Percentiles rank a stretch among this genome's conserved stretches.
These are phyloP conservation scores for Tulasnella sp. DNA, from an alignment of 768 basidiomycete species.

Conservation along the genomic window DNA sequence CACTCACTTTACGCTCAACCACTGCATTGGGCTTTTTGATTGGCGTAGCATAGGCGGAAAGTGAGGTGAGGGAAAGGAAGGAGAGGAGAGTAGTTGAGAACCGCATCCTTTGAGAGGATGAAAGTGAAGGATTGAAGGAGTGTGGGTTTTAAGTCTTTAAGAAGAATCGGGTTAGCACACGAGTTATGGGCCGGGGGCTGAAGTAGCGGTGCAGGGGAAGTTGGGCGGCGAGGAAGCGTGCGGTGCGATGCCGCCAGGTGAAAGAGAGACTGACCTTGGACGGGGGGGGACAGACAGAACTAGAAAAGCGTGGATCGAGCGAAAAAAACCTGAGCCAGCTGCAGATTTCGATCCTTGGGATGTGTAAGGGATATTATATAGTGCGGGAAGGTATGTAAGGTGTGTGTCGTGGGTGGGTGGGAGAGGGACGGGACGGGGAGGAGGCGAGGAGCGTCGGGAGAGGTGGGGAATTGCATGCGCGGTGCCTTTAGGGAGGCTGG, in stretches of 20 bases:
- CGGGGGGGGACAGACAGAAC: not conserved
- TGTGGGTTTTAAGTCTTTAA: not conserved
- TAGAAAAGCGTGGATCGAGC: conserved; percentile 4
- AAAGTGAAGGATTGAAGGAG: not conserved
- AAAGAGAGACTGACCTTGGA: not conserved
- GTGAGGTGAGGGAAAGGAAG: not conserved
- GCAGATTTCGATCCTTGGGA: not conserved
- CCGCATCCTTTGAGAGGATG: conserved; percentile 1
- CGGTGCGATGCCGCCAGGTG: not conserved
- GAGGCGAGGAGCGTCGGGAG: not conserved
- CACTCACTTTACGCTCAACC: not conserved
- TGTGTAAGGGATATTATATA: not conserved
- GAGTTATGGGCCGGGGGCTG: not conserved
- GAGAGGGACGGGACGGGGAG: not conserved
- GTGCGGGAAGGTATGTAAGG: not conserved
- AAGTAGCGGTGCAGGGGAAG: not conserved
- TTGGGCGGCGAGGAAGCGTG: not conserved
- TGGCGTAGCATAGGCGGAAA: not conserved
- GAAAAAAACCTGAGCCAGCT: conserved; percentile 9
- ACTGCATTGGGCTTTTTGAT: not conserved
- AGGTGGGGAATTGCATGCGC: not conserved
- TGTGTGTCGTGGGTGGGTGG: not conserved
- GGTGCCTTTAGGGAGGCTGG: not conserved
- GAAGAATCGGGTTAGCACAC: not conserved
- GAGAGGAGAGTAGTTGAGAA: not conserved